Conservation (phyloP, 2,329 filamentous ascomycete genomes). For the Apiospora pterosperma region DNA sequence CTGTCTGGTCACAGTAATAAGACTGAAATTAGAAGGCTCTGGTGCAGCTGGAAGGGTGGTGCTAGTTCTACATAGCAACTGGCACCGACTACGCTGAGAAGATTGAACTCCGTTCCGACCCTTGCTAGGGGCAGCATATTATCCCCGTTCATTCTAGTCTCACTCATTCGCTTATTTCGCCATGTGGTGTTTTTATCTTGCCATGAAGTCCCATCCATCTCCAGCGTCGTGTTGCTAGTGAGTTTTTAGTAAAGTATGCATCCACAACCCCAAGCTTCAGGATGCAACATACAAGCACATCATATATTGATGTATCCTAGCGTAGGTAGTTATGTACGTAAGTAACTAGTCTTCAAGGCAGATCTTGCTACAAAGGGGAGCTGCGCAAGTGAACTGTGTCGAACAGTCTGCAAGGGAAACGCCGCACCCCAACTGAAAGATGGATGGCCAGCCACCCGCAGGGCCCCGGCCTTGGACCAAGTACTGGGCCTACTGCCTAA, state of each 20-base stretch:
- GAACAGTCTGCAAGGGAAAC: neutral
- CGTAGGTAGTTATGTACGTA: too few species aligned
- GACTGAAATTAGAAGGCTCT: neutral
- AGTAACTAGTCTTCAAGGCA: too few species aligned
- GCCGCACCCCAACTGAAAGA: neutral
- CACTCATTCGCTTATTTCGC: neutral
- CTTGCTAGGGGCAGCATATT: neutral
- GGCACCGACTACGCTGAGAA: neutral
- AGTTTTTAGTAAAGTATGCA: neutral
- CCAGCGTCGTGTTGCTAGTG: neutral
- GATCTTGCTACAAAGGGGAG: neutral
- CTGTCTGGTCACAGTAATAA: neutral
- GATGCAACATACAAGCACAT: neutral
- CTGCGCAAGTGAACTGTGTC: neutral
- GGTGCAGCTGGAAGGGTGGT: neutral
- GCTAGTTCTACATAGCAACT: too few species aligned
- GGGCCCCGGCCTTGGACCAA: neutral
- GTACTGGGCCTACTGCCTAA: neutral
- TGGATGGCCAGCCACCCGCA: neutral
- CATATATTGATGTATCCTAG: neutral
- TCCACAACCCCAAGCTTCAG: neutral
- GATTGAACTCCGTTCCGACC: neutral
- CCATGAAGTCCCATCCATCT: neutral
- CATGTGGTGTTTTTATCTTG: slow-evolving; percentile 1
- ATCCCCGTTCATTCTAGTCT: neutral